phyloP scores from a whole-genome alignment of 495 filamentous ascomycete genomes.

The Penicillium angulare region DNA sequence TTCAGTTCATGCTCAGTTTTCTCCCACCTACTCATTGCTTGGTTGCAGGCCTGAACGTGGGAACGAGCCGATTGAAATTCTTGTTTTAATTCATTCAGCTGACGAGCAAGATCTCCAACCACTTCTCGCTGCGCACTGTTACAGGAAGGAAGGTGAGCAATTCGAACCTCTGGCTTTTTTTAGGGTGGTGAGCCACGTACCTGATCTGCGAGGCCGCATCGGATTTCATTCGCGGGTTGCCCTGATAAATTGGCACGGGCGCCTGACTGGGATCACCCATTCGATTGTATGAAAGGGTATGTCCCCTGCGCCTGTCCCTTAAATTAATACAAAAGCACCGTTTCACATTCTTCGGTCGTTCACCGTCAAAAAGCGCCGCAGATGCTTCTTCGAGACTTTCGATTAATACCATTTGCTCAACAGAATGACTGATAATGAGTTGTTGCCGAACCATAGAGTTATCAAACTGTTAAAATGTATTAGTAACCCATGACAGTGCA shows the following conservation, averaged over 20 bases:
- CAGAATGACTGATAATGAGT: slow-evolving; percentile 75
- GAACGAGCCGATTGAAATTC: slow-evolving; percentile 29
- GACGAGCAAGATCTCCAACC: slow-evolving; percentile 39
- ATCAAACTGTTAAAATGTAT: slow-evolving; percentile 56
- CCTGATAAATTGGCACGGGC: slow-evolving; percentile 49
- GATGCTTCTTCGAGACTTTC: slow-evolving; percentile 62
- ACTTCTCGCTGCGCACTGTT: slow-evolving; percentile 44
- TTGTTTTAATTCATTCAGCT: slow-evolving; percentile 38
- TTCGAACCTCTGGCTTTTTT: neutral
- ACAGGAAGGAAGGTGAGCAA: neutral
- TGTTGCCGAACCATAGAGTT: slow-evolving; percentile 73
- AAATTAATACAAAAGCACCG: slow-evolving; percentile 64
- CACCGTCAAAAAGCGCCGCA: slow-evolving; percentile 64
- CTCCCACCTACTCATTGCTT: slow-evolving; percentile 42
- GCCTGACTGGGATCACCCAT: slow-evolving; percentile 53
- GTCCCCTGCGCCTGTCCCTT: slow-evolving; percentile 57
- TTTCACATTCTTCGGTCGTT: slow-evolving; percentile 65
- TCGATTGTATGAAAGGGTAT: slow-evolving; percentile 57
- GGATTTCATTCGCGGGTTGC: slow-evolving; percentile 73
- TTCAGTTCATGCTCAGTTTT: slow-evolving; percentile 48
- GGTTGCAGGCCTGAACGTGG: slow-evolving; percentile 33
- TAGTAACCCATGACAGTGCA: slow-evolving; percentile 9
- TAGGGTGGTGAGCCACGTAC: slow-evolving; percentile 24
- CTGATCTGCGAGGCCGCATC: slow-evolving; percentile 67
- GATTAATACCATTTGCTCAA: slow-evolving; percentile 84